phyloP scores from a whole-genome alignment of 495 filamentous ascomycete species.

The Xylaria intraflava region DNA sequence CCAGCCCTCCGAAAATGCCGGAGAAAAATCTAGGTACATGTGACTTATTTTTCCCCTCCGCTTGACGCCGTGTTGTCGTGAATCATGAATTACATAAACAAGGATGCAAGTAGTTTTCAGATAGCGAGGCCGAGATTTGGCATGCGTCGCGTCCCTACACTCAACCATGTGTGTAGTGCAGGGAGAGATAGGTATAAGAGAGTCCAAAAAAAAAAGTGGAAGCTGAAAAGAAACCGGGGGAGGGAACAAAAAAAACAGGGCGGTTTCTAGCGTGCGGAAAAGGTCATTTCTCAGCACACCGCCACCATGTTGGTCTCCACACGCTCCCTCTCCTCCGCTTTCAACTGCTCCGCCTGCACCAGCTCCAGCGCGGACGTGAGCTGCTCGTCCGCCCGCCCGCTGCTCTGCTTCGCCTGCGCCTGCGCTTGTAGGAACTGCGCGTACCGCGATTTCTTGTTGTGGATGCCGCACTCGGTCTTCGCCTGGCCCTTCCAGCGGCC shows the following conservation, averaged over 20 bases:
- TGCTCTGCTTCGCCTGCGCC: slow-evolving; percentile 25
- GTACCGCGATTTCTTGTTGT: slow-evolving; percentile 92
- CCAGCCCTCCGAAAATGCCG: too few relatives aligned
- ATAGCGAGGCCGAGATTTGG: too few relatives aligned
- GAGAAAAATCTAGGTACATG: too few relatives aligned
- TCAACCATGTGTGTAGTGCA: too few relatives aligned
- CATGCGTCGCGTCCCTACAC: too few relatives aligned
- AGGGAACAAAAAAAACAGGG: not conserved
- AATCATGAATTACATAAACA: too few relatives aligned
- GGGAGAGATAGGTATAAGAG: too few relatives aligned
- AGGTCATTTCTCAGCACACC: not conserved
- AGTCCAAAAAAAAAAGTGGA: not conserved
- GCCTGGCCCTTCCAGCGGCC: slow-evolving; percentile 91
- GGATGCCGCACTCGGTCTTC: slow-evolving; percentile 97
- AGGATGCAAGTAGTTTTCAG: too few relatives aligned
- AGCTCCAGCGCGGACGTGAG: slow-evolving; percentile 9
- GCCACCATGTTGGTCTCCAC: not conserved
- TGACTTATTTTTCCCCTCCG: too few relatives aligned
- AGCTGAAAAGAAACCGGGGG: not conserved
- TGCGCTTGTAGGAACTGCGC: slow-evolving; percentile 62
- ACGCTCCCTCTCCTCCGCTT: slow-evolving; percentile 1
- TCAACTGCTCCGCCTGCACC: not conserved
- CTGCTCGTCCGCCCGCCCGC: not conserved
- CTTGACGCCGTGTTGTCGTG: not conserved
- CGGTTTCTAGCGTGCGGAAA: too few relatives aligned